Percentiles rank a stretch among this genome's conserved stretches.
These are phyloP conservation scores for Tuber melanosporum DNA, from an alignment of 495 filamentous ascomycete species.

Conservation along the genomic window DNA sequence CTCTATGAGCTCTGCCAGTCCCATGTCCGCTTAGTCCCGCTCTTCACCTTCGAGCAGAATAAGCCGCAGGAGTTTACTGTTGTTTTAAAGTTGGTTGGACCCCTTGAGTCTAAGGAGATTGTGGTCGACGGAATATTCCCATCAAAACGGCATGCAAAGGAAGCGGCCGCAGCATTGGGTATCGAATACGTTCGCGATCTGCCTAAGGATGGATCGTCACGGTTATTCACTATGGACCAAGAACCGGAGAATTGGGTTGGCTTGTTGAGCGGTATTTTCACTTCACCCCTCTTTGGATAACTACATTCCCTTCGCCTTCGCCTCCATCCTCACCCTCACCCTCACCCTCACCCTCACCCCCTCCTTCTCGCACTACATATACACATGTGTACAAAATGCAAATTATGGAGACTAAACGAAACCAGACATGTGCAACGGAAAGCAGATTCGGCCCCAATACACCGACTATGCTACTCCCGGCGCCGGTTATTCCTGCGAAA, in stretches of 20 bases:
- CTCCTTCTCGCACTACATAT: constrained; percentile 5
- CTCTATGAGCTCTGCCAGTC: constrained; percentile 39
- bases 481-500: constrained; percentile 33
- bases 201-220: constrained; percentile 22
- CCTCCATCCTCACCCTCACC: background rate
- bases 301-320: background rate
- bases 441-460: constrained; percentile 29
- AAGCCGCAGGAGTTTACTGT: constrained; percentile 28
- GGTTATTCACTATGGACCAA: constrained; percentile 23
- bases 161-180: constrained; percentile 27
- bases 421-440: constrained; percentile 26
- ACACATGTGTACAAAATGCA: constrained; percentile 3
- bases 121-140: constrained; percentile 19
- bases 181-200: constrained; percentile 25
- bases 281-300: background rate
- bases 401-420: background rate
- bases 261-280: constrained; percentile 28
- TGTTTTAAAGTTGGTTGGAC: constrained; percentile 27
- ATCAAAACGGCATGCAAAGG: constrained; percentile 37
- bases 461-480: constrained; percentile 31
- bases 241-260: constrained; percentile 37
- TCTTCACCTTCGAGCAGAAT: constrained; percentile 26
- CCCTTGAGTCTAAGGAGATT: constrained; percentile 24
- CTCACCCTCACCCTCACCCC: background rate
- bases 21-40: constrained; percentile 16